Conservation (phyloP, 805 yeast species). For the Metschnikowia arizonensis region DNA sequence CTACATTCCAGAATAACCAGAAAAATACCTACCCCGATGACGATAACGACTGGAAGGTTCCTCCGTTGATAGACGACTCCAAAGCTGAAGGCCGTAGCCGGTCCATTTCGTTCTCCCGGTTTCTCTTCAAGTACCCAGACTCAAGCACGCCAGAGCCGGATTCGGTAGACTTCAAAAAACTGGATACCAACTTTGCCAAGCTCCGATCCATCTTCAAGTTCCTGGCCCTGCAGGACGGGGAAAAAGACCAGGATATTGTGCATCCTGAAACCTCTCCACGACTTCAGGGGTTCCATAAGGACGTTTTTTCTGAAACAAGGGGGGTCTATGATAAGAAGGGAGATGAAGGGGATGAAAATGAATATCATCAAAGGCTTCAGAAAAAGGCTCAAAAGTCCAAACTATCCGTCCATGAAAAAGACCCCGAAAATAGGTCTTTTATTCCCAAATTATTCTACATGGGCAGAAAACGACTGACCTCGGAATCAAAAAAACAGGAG, state of each 20-base stretch:
- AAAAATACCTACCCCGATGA: conserved; percentile 12
- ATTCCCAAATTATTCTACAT: conserved; percentile 6
- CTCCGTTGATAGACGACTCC: conserved; percentile 9
- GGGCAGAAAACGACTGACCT: conserved; percentile 14
- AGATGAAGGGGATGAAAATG: not conserved
- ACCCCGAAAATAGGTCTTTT: not conserved
- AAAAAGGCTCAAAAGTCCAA: not conserved
- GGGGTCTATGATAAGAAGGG: not conserved
- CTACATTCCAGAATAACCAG: conserved; percentile 13
- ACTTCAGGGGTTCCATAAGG: not conserved
- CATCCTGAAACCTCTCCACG: too few relatives aligned
- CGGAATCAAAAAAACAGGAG: conserved; percentile 3
- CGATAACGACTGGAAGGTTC: conserved; percentile 20
- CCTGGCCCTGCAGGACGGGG: conserved; percentile 15
- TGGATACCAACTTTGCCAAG: conserved; percentile 6
- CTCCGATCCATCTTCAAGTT: conserved; percentile 11
- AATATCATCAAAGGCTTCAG: too few relatives aligned
- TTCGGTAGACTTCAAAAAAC: conserved; percentile 1
- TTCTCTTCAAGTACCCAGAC: conserved; percentile 25
- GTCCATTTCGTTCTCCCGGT: conserved; percentile 27
- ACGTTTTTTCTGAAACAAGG: not conserved
- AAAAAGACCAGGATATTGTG: not conserved
- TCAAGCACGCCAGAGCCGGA: conserved; percentile 1
- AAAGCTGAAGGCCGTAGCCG: conserved; percentile 12
- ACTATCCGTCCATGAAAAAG: not conserved